A percentile compares a stretch with the other conserved stretches of the same genome.
These are phyloP conservation scores for Selenicereus undatus DNA, from an alignment of 148 eudicot species.

Conservation along the genomic window DNA sequence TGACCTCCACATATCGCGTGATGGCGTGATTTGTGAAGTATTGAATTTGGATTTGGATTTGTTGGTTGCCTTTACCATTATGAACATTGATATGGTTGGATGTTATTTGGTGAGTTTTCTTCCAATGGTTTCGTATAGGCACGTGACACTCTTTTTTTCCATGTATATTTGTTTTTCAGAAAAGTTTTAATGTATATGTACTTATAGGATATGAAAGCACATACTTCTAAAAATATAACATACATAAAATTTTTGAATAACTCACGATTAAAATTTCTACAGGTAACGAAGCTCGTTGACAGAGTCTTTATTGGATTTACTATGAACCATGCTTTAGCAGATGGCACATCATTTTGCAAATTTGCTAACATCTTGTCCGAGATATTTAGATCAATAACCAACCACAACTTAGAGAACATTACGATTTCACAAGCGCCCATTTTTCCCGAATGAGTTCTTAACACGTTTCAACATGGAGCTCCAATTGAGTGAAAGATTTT, in stretches of 20 bases:
- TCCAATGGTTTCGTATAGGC: neutral
- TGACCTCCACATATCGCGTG: no score
- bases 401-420: neutral
- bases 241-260: neutral
- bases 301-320: constrained; percentile 56
- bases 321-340: constrained; percentile 51
- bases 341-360: constrained; percentile 57
- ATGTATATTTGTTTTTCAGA: no score
- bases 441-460: constrained; percentile 26
- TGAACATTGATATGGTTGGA: no score
- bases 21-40: no score
- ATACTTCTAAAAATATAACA: no score
- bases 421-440: constrained; percentile 18
- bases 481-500: constrained; percentile 53
- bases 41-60: no score
- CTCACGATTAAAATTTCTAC: neutral
- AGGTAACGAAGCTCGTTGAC: constrained; percentile 57
- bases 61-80: no score
- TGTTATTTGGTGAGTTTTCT: neutral
- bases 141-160: no score
- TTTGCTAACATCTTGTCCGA: constrained; percentile 50
- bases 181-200: no score
- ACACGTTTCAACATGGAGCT: constrained; percentile 17
- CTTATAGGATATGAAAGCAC: no score
- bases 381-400: constrained; percentile 5